Base-by-base conservation (phyloP, 306 rosid species). In the Biancaea sappan region DNA sequence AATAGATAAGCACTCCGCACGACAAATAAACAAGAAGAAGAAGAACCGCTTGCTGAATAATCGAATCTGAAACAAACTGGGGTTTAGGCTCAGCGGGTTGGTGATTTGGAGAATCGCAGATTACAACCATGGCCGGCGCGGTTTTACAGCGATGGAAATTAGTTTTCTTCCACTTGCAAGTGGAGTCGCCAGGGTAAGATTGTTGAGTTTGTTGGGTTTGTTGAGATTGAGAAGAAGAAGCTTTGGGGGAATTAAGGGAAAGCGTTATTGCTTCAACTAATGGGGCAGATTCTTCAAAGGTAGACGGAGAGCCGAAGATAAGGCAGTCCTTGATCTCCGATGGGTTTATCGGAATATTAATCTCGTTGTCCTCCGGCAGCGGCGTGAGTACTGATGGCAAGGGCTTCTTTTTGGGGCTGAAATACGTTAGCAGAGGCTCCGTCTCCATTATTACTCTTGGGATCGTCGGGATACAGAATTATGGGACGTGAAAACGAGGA, bases 81-180 rank as follows among this genome's bases (percentile, higher is more conserved):
- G 99, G 97, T 44, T 54, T 82, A 53, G 79, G 69, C 29, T 13
- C 87, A n/a, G 85, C 2, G 0, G 75, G 9, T 10, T 43, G 81
- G 32, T 16, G 82, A 29, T 31, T 69, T n/a, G n/a, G n/a, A n/a
- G 11, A 58, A 54, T 91, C 96, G 19, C 88, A 83, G 46, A 90
- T 73, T 48, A 88, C 96, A 1, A 93, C 92, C 91, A 94, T 80
- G 46, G 99, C 99, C 0, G 99, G 99, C 5, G 99, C 97, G 0
- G 99, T 92, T 86, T 84, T 90, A 60, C 96, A 92, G 59, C 99
- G 92, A 12, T 90, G 99, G 37, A 94, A 89, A 38, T 86, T 87
- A 54, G 87, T 80, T 21, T 79, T 90, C 43, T 44, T 50, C 84
- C 87, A 85, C n/a, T 84, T 35, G 60, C 53, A 81, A 69, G 85